Evolutionary conservation across 108 stramenopile species (phyloP).

Genomic region (Chaetoceros tenuissimus): DNA sequence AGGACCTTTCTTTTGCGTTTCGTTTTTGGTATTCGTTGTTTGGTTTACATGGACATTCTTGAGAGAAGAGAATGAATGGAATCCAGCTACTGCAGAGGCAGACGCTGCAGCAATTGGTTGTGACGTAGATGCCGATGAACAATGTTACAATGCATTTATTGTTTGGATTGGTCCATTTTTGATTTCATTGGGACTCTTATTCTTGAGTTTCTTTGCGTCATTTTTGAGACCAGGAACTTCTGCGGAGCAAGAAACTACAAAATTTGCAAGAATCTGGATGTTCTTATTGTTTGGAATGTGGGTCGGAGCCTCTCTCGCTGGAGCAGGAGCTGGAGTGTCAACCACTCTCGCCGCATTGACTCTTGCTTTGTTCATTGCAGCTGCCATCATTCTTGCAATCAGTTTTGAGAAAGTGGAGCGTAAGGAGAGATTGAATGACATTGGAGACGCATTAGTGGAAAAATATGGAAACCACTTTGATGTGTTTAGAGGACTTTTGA

Average conservation of each 20-base stretch:
- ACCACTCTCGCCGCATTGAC: slow-evolving; percentile 28
- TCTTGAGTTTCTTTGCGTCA: slow-evolving; percentile 41
- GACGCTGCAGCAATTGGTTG: slow-evolving; percentile 32
- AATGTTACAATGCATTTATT: slow-evolving; percentile 38
- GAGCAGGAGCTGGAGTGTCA: slow-evolving; percentile 29
- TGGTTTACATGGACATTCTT: slow-evolving; percentile 30
- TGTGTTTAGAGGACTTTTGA: slow-evolving; percentile 28
- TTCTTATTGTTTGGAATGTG: slow-evolving; percentile 36
- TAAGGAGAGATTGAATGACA: slow-evolving; percentile 11
- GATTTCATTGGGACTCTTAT: slow-evolving; percentile 26
- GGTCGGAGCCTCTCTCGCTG: slow-evolving; percentile 41
- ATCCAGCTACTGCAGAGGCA: slow-evolving; percentile 15
- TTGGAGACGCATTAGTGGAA: slow-evolving; percentile 14
- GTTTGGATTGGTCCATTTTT: slow-evolving; percentile 44
- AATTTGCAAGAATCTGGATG: slow-evolving; percentile 45
- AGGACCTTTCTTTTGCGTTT: slow-evolving; percentile 31
- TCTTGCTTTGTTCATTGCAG: slow-evolving; percentile 32
- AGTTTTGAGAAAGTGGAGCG: slow-evolving; percentile 22
- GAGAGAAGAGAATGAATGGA: slow-evolving; percentile 34
- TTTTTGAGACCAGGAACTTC: slow-evolving; percentile 31
- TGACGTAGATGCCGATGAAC: slow-evolving; percentile 12
- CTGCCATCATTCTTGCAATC: slow-evolving; percentile 25
- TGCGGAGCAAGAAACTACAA: slow-evolving; percentile 30
- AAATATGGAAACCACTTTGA: slow-evolving; percentile 36
- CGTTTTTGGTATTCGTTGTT: slow-evolving; percentile 1